Evolutionary conservation across 345 rosid species (phyloP).

Genomic region (Kandelia obovata): DNA sequence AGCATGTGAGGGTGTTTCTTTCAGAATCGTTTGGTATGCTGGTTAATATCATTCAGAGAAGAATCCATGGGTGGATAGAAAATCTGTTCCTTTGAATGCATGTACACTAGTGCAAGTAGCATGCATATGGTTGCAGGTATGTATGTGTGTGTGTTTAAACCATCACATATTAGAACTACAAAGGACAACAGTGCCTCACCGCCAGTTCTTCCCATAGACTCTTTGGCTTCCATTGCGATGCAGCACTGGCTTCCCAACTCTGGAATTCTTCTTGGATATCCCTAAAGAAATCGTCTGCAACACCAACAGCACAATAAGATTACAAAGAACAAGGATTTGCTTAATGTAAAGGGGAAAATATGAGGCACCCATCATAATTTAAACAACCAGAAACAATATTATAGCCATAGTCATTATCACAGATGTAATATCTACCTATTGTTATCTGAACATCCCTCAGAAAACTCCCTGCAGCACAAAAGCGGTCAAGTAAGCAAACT

Average conservation of each 20-base stretch:
- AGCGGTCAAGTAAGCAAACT: constrained; percentile 55
- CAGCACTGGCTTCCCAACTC: constrained; percentile 74
- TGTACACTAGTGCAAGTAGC: too few species aligned
- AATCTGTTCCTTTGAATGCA: too few species aligned
- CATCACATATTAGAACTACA: not conserved
- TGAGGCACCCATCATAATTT: constrained; percentile 11
- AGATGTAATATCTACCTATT: constrained; percentile 64
- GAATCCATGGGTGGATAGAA: not conserved
- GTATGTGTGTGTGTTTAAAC: not conserved
- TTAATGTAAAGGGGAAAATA: constrained; percentile 6
- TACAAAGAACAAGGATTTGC: not conserved
- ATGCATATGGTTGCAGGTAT: not conserved
- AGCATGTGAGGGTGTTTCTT: constrained; percentile 9
- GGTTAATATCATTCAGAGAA: not conserved
- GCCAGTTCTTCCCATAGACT: constrained; percentile 96
- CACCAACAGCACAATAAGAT: constrained; percentile 22
- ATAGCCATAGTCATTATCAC: constrained; percentile 23
- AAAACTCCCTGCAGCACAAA: constrained; percentile 87
- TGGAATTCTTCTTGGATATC: constrained; percentile 90
- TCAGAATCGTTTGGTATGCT: not conserved
- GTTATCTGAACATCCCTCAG: constrained; percentile 84
- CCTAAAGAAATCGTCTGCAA: constrained; percentile 78
- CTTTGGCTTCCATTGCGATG: constrained; percentile 79
- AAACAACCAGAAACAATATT: constrained; percentile 15
- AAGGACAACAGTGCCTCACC: constrained; percentile 38